These are phyloP conservation scores for Poa pratensis DNA, from an alignment of 176 grass and related monocot species.

Conservation along the genomic window DNA sequence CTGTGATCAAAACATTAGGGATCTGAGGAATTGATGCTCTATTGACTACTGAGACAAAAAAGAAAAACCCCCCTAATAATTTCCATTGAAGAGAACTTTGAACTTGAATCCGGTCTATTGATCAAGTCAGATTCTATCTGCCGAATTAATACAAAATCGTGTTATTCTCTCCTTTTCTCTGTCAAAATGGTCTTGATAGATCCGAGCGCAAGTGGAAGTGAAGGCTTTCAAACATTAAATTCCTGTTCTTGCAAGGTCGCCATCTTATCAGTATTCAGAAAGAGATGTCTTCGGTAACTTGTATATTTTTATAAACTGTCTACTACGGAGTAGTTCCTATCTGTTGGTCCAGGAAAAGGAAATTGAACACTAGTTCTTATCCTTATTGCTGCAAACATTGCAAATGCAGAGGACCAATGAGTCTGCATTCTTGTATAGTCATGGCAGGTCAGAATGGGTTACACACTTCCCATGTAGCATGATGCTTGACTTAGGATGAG, in stretches of 20 bases:
- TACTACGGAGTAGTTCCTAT: neutral
- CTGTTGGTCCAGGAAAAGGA: neutral
- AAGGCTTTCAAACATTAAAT: conserved; percentile 6
- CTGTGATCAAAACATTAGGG: neutral
- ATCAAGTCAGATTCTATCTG: neutral
- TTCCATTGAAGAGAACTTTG: neutral
- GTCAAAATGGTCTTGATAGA: neutral
- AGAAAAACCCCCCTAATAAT: too few relatives aligned
- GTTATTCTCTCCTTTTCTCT: neutral
- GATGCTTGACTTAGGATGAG: neutral
- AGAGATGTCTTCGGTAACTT: neutral
- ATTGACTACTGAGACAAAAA: neutral
- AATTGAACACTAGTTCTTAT: neutral
- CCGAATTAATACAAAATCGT: neutral
- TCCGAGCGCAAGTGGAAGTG: neutral
- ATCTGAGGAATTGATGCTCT: neutral
- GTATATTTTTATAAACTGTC: neutral
- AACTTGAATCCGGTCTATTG: neutral
- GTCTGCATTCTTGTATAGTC: neutral
- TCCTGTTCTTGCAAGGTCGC: neutral
- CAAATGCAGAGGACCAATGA: too few relatives aligned
- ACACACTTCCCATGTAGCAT: neutral
- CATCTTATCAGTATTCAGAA: neutral
- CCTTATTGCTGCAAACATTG: too few relatives aligned
- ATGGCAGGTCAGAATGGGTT: neutral